Conservation (phyloP, 2,329 filamentous ascomycete species). For the Penicillium sp. region DNA sequence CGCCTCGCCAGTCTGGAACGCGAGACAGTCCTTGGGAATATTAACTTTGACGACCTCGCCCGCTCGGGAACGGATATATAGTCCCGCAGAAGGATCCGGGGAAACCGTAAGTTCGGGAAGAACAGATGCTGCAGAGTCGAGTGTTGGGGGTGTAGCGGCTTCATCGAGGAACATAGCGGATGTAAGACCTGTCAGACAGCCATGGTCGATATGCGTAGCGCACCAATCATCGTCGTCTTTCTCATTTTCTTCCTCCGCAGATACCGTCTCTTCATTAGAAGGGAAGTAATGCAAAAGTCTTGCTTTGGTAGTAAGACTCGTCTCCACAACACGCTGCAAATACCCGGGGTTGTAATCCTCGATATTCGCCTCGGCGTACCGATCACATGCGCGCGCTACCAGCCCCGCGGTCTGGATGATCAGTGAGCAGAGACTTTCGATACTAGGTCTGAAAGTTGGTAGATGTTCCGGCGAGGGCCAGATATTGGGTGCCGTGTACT, state of each 20-base stretch:
- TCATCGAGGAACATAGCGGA: slow-evolving; percentile 97
- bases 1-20: slow-evolving; percentile 93
- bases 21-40: slow-evolving; percentile 87
- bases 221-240: slow-evolving; percentile 93
- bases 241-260: slow-evolving; percentile 15
- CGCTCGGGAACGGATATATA: slow-evolving; percentile 90
- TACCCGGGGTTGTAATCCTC: slow-evolving; percentile 73
- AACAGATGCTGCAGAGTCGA: slow-evolving; percentile 35
- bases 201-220: slow-evolving; percentile 74
- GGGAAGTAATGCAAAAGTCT: slow-evolving; percentile 92
- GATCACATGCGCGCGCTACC: slow-evolving; percentile 87
- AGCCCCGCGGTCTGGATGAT: slow-evolving; percentile 88
- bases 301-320: slow-evolving; percentile 86
- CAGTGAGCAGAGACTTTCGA: slow-evolving; percentile 74
- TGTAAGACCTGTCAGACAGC: slow-evolving; percentile 89
- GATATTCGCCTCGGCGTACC: slow-evolving; percentile 77
- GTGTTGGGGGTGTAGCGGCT: slow-evolving; percentile 39
- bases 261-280: neutral
- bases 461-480: slow-evolving; percentile 73
- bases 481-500: slow-evolving; percentile 86
- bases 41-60: slow-evolving; percentile 84
- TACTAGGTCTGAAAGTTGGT: slow-evolving; percentile 70
- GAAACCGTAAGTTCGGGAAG: slow-evolving; percentile 67
- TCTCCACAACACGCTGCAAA: slow-evolving; percentile 81
- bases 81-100: slow-evolving; percentile 78